A percentile compares a stretch with the other conserved stretches of the same genome.
These are phyloP conservation scores for Daucus carota DNA, from an alignment of 129 eudicot genomes.

Conservation along the genomic window DH1_v3.0 NC_030383.2:57418001-57418500, in stretches of 20 bases:
- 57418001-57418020: conserved; percentile 97
- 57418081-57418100: neutral
- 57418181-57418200: neutral
- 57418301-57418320: neutral
- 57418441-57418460: neutral
- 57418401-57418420: neutral
- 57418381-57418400: neutral
- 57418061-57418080: neutral
- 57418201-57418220: neutral
- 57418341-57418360: neutral
- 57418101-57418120: neutral
- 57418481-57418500: conserved; percentile 32
- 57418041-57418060: neutral
- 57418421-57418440: neutral
- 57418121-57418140: neutral
- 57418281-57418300: neutral
- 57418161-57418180: neutral
- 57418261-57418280: neutral
- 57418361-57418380: neutral
- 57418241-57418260: neutral
- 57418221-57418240: neutral
- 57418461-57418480: conserved; percentile 30
- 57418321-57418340: neutral
- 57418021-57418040: conserved; percentile 90
- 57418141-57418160: neutral